A percentile compares a stretch with the other conserved stretches of the same genome.
These are phyloP conservation scores for Zymoseptoria passerinii DNA, from an alignment of 2,329 filamentous ascomycete genomes.

Conservation along the genomic window DNA sequence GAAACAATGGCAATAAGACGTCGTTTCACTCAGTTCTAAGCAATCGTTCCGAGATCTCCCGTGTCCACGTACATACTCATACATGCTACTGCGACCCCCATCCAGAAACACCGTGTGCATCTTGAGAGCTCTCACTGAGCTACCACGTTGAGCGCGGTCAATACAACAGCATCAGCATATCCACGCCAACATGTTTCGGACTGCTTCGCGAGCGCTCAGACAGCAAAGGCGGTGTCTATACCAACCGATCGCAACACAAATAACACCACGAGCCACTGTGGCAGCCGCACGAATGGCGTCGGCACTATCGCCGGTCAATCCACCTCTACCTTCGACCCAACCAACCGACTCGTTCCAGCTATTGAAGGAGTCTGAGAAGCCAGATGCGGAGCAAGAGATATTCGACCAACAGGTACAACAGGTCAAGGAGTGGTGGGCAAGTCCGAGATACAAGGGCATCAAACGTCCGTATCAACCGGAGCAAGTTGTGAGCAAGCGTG, in stretches of 20 bases:
- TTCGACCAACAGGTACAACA: slow-evolving; percentile 77
- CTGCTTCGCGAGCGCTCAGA: slow-evolving; percentile 23
- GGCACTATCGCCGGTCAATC: slow-evolving; percentile 46
- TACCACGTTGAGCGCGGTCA: not conserved
- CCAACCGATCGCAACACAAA: slow-evolving; percentile 11
- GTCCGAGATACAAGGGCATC: slow-evolving; percentile 77
- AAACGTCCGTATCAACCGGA: slow-evolving; percentile 83
- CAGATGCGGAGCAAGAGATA: slow-evolving; percentile 71
- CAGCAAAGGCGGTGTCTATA: slow-evolving; percentile 21
- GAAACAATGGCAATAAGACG: slow-evolving; percentile 1
- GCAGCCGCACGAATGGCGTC: slow-evolving; percentile 39
- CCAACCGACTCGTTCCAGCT: slow-evolving; percentile 79
- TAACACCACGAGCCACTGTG: slow-evolving; percentile 18
- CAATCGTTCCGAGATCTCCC: not conserved
- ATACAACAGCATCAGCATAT: slow-evolving; percentile 6
- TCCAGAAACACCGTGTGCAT: not conserved
- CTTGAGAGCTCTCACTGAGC: not conserved
- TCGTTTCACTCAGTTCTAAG: not conserved
- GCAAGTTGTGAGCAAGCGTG: slow-evolving; percentile 89
- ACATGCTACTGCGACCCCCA: not conserved
- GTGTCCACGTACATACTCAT: not conserved
- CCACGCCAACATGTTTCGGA: slow-evolving; percentile 22
- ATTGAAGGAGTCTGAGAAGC: slow-evolving; percentile 66
- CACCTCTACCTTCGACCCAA: slow-evolving; percentile 52
- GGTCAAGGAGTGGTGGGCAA: slow-evolving; percentile 85